Evolutionary conservation across 2,329 filamentous ascomycete species (phyloP).

Genomic region (Fusarium piperis): DNA sequence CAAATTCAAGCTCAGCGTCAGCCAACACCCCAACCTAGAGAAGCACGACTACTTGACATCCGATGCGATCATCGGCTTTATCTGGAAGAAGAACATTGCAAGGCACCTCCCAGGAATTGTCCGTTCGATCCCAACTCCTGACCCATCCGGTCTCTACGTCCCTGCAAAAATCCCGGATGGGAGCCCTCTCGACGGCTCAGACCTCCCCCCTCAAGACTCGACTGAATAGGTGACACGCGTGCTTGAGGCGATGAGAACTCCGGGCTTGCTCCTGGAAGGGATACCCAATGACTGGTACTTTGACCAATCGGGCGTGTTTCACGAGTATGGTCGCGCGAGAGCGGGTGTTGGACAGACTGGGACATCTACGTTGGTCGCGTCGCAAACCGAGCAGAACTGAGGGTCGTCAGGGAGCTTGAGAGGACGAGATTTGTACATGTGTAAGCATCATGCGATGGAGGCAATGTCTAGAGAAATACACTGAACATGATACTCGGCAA

Average conservation of each 20-base stretch:
- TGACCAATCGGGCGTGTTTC: conserved; percentile 34
- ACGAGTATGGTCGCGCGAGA: conserved; percentile 19
- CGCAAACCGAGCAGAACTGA: not conserved
- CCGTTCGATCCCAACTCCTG: not conserved
- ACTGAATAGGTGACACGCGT: conserved; percentile 33
- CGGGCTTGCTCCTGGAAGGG: conserved; percentile 26
- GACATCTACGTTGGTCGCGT: conserved; percentile 4
- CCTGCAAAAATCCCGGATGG: not conserved
- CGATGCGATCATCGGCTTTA: conserved; percentile 19
- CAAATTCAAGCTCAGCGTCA: conserved; percentile 10
- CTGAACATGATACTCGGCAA: not conserved
- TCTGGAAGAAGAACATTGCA: conserved; percentile 32
- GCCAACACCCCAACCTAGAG: not conserved
- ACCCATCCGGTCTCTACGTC: not conserved
- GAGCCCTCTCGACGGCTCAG: not conserved
- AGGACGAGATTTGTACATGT: not conserved
- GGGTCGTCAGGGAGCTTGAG: not conserved
- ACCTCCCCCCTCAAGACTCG: conserved; percentile 16
- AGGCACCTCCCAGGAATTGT: conserved; percentile 9
- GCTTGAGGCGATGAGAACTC: conserved; percentile 20
- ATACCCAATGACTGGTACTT: conserved; percentile 37
- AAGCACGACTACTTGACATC: conserved; percentile 19
- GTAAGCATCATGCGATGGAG: not conserved
- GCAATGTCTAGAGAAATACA: not conserved
- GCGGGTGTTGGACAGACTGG: conserved; percentile 14